Evolutionary conservation across 2,329 filamentous ascomycete species (phyloP), one percentile per base, ranked within the genome.

Genomic region (Penicillium italicum): DNA sequence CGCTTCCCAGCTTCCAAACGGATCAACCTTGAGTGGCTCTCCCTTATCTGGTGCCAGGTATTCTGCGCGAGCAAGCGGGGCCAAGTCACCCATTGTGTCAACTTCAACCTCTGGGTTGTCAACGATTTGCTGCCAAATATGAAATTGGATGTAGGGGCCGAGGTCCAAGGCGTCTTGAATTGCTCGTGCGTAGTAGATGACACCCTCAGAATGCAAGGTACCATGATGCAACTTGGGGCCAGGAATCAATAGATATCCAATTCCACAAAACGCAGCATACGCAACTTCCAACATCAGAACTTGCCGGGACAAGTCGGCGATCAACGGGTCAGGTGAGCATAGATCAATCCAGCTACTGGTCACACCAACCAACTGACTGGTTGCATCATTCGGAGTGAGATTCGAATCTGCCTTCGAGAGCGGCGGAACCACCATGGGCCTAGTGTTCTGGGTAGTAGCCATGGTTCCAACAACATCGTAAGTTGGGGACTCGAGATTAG

Each of bases 281-380:
- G 91, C 89, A 45, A 97, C 83, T 72, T 99, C 94, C 37, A 96
- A 81, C 70, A 91, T 91, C 60, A 99, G 79, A 7, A 96, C 89
- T 75, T 97, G 93, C 42, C 90, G 85, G 34, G 93, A 97, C 56
- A 97, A 82, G 71, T 89, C 90, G 8, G 91, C 86, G 60, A 97
- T 86, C 59, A 93, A 74, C 7, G 91, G 89, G 71, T 97, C 88
- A 1, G 85, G 77, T 2, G 92, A 96, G 66, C 87, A 88, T 12
- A 97, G 77, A 69, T 97, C 92, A 62, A 96, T 93, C 93, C 93
- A 97, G 6, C 90, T 84, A 72, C 91, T 96, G n/a, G 85, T 85
- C 55, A 88, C 87, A 14, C 86, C 90, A 46, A 95, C 82, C 56
- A 94, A 79, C 50, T 91, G 89, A 60, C 85, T 85, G 58, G 91